A percentile compares a stretch with the other conserved stretches of the same genome.
Evolutionary conservation across 2,329 filamentous ascomycete genomes (phyloP).

Genomic region (Stagonosporopsis chrysanthemi): DNA sequence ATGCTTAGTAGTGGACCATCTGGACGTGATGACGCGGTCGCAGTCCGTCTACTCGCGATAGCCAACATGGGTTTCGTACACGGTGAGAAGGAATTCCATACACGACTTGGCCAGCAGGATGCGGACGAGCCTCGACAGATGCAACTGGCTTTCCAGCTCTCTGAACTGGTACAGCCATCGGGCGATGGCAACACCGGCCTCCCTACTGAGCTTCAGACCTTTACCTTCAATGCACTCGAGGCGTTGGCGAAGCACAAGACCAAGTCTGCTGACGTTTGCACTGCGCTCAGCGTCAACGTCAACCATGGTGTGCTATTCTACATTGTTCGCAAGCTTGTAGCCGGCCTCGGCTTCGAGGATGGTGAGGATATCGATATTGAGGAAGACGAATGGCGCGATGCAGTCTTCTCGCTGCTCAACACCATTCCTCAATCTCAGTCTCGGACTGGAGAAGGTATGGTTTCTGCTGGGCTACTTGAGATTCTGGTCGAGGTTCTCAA

Average conservation of each 20-base stretch:
- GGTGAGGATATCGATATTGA: constrained; percentile 64
- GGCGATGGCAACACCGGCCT: constrained; percentile 71
- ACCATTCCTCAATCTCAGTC: constrained; percentile 76
- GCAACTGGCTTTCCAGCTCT: constrained; percentile 90
- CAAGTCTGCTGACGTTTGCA: constrained; percentile 81
- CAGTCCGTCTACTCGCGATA: constrained; percentile 83
- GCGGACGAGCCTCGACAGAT: constrained; percentile 86
- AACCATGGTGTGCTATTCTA: constrained; percentile 96
- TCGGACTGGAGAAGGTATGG: constrained; percentile 81
- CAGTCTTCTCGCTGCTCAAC: constrained; percentile 85
- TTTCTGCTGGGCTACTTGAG: constrained; percentile 87
- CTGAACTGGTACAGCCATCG: constrained; percentile 87
- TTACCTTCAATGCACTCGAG: constrained; percentile 82
- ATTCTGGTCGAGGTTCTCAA: constrained; percentile 89
- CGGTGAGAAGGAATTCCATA: constrained; percentile 79
- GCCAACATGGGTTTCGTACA: constrained; percentile 92
- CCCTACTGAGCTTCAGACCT: constrained; percentile 79
- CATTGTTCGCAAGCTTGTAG: constrained; percentile 87
- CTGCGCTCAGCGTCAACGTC: constrained; percentile 92
- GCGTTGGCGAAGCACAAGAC: constrained; percentile 81
- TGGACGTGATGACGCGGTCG: constrained; percentile 76
- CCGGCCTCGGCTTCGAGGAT: constrained; percentile 69
- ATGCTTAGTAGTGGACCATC: constrained; percentile 72
- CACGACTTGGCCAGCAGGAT: constrained; percentile 86
- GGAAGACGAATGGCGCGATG: constrained; percentile 90